Conservation (phyloP, 331 rosid species). For the Arachis monticola region DNA sequence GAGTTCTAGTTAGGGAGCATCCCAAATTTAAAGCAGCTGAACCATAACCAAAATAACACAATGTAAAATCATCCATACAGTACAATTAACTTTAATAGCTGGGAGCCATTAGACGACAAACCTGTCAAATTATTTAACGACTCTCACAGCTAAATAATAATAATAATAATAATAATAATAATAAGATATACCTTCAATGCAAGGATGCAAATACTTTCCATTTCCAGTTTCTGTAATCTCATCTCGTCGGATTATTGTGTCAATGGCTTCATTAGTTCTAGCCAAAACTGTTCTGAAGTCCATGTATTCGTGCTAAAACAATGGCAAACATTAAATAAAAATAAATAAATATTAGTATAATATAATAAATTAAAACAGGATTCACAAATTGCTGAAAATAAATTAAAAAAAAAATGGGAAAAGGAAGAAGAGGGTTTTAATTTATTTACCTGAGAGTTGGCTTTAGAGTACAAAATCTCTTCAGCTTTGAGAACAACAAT, state of each 20-base stretch:
- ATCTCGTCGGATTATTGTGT: conserved; percentile 66
- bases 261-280: conserved; percentile 72
- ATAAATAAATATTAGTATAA: background rate
- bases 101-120: too few species aligned
- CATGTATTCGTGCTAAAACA: conserved; percentile 70
- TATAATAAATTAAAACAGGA: background rate
- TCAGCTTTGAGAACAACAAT: conserved; percentile 78
- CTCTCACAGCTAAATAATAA: too few species aligned
- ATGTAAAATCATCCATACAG: conserved; percentile 14
- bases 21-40: conserved; percentile 84
- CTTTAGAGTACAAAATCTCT: conserved; percentile 85
- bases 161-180: too few species aligned
- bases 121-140: too few species aligned
- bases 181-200: conserved; percentile 73
- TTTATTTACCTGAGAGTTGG: conserved; percentile 69
- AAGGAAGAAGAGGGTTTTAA: background rate
- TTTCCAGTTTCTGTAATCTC: conserved; percentile 62
- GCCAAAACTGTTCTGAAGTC: conserved; percentile 69
- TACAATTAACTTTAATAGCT: too few species aligned
- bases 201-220: conserved; percentile 74
- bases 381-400: background rate
- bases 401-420: background rate
- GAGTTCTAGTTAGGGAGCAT: conserved; percentile 60
- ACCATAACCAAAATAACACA: conserved; percentile 18
- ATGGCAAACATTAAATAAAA: background rate